phyloP scores from a whole-genome alignment of 768 basidiomycete genomes.

The Pisolithus marmoratus region DNA sequence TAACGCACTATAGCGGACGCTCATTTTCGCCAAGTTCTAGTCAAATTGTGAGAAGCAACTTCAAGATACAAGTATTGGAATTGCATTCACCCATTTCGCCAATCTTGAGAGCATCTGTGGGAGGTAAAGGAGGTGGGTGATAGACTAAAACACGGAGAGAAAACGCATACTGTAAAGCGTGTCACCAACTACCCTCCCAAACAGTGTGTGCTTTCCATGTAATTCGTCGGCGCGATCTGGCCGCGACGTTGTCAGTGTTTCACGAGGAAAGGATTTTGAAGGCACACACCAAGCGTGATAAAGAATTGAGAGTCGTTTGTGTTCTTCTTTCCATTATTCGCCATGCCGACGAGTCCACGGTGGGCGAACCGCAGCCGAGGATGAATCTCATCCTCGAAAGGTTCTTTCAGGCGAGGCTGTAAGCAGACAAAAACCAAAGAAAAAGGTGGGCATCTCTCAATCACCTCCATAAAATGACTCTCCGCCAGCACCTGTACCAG shows the following conservation, averaged over 20 bases:
- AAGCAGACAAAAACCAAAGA: not conserved
- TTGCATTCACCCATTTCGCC: constrained; percentile 69
- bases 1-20: constrained; percentile 72
- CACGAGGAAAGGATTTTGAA: not conserved
- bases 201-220: constrained; percentile 91
- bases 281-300: constrained; percentile 72
- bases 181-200: constrained; percentile 85
- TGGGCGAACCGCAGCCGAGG: constrained; percentile 85
- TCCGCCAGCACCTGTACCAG: constrained; percentile 86
- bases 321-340: constrained; percentile 81
- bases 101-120: constrained; percentile 82
- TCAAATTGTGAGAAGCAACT: not conserved
- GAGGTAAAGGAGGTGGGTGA: not conserved
- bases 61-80: not conserved
- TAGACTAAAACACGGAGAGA: too few species aligned
- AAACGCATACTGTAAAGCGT: constrained; percentile 77
- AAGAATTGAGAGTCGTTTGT: constrained; percentile 95
- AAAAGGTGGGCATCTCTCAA: not conserved
- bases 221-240: constrained; percentile 87
- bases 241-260: not conserved
- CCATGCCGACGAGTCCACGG: constrained; percentile 92
- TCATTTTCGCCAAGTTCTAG: constrained; percentile 70
- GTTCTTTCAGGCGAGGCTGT: constrained; percentile 45
- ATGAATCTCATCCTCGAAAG: constrained; percentile 92
- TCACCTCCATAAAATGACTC: constrained; percentile 92